Percentiles rank a stretch among this genome's conserved stretches.
Conservation (phyloP, 805 yeast species). For the Sugiyamaella chiloensis region DNA sequence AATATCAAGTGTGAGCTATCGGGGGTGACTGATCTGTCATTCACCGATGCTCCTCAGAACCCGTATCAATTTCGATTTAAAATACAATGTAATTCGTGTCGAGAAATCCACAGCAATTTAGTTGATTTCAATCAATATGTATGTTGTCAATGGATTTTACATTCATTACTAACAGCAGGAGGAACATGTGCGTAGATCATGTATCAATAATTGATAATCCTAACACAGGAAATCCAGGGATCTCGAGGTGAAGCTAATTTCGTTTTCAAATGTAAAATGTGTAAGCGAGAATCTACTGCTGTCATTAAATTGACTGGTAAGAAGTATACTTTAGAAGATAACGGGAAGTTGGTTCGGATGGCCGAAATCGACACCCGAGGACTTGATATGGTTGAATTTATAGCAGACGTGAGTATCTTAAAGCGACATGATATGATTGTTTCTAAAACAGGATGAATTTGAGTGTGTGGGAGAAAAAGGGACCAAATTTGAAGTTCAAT, state of each 20-base stretch:
- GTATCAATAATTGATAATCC: background rate
- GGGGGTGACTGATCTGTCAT: slow-evolving; percentile 54
- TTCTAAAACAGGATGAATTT: slow-evolving; percentile 46
- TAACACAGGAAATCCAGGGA: slow-evolving; percentile 45
- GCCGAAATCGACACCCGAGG: slow-evolving; percentile 86
- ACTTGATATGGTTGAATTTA: slow-evolving; percentile 62
- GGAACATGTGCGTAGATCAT: background rate
- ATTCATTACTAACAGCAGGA: slow-evolving; percentile 6
- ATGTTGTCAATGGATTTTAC: slow-evolving; percentile 8
- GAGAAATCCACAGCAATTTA: slow-evolving; percentile 70
- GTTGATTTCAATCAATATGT: slow-evolving; percentile 64
- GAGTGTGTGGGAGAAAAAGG: slow-evolving; percentile 51
- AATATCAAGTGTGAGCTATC: slow-evolving; percentile 45
- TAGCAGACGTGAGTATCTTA: slow-evolving; percentile 43
- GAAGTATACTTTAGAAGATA: slow-evolving; percentile 39
- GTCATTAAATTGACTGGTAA: slow-evolving; percentile 26
- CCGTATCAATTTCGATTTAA: slow-evolving; percentile 77
- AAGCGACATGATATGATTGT: background rate
- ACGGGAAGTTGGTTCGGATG: slow-evolving; percentile 45
- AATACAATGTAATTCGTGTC: slow-evolving; percentile 73
- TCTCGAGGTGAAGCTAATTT: slow-evolving; percentile 83
- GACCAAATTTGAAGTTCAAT: slow-evolving; percentile 63
- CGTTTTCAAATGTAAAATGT: slow-evolving; percentile 68
- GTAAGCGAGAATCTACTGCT: slow-evolving; percentile 43
- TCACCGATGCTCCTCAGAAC: slow-evolving; percentile 53